Evolutionary conservation across 73 alveolate species (phyloP), one percentile per base, ranked within the genome.

Genomic region (Tetrahymena borealis): DNA sequence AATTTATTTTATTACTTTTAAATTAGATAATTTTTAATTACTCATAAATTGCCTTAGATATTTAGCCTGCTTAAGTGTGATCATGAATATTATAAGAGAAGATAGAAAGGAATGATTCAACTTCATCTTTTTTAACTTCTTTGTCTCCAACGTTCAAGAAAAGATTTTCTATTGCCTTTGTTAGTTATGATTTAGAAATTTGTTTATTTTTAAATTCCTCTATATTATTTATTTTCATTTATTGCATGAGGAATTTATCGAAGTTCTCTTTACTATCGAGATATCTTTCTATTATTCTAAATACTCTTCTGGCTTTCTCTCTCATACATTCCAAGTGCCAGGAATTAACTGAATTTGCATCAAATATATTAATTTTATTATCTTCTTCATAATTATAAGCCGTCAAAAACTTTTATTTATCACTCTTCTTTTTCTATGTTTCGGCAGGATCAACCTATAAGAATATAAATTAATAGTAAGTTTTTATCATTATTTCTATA

Each of bases 71-170:
- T 60, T 60, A 32, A 24, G 85, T 60, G 85, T 60, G 85, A 9
- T 60, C 85, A 60, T 60, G 85, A 20, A 24, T 60, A 16, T 93
- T 93, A 77, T 93, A 93, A 39, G 90, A 38, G 13, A 93, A 35
- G 15, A 93, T 93, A 2, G 95, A 93, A 0, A 93, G 90, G 10
- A 93, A 93, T 15, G 95, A 91, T 18, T 92, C 93, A 13, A 93
- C 38, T n/a, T 93, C 85, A 20, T 60, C 95, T 79, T 42, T 93
- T 31, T 78, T 38, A 28, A 39, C 93, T 16, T 79, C 91, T 32
- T 85, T 93, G n/a, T 93, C 95, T 11, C 95, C 95, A 90, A 91
- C 90, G 38, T 93, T 85, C 0, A 33, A 38, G 39, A 93, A 41
- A 24, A 78, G 38, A 28, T n/a, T 60, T 85, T 93, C 31, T 1